Evolutionary conservation across 192 early-diverging fungal genomes (phyloP), one percentile per base, ranked within the genome.

Genomic region (Obelidium mucronatum): DNA sequence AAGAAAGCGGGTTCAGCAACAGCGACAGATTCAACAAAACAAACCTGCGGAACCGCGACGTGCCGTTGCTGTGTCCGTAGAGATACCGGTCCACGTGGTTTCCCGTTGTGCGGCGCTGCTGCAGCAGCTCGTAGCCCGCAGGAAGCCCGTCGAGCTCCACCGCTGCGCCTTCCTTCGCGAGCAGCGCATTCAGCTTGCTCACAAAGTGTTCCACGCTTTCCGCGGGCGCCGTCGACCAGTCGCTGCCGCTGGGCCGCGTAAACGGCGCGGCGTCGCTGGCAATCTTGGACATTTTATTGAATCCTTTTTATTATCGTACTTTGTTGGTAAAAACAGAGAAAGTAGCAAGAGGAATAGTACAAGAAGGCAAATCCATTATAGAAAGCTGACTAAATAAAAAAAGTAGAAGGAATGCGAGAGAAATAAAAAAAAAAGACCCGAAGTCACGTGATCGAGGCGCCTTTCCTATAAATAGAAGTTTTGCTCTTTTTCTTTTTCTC

Each of bases 71-170:
- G 36, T 73, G 70, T 17, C 70, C 70, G 24, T 39, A 59, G 22
- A 73, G 56, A 40, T 73, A 73, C 55, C 55, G 60, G 55, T 73
- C 70, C 33, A 59, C 37, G 19, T 73, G 70, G 48, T 31, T 69
- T 36, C 26, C 22, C 30, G 15, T 31, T 8, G 55, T 13, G 6
- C 70, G n/a, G 54, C 19, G 22, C 6, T 73, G 70, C n/a, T 11
- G 15, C 1, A 54, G 30, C 8, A 73, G 55, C 24, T 33, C 34
- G 55, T 73, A 73, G 17, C 55, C 55, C 4, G 8, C 22, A 13
- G 70, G 70, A 53, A 73, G 33, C 19, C 54, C 56, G 40, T 13
- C 17, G 6, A 66, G 11, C 26, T 36, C 36, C 5, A 37, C 64
- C 48, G n/a, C 56, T 11, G 8, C 24, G n/a, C 8, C 56, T n/a